These are phyloP conservation scores for Adansonia rubrostipa DNA, from an alignment of 441 rosid species.

Conservation along the genomic window DNA sequence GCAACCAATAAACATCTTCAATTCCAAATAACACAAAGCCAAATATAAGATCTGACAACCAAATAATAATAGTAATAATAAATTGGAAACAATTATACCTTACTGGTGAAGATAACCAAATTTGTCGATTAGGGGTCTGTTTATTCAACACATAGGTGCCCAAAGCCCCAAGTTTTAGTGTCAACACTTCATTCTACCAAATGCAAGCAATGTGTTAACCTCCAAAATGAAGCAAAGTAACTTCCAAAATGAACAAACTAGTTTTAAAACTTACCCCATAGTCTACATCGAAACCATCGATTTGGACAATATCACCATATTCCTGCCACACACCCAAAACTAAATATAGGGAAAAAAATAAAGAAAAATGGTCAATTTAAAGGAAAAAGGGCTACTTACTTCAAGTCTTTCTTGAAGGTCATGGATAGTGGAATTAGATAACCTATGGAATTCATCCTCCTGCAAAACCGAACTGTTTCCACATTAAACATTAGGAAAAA, in stretches of 20 bases:
- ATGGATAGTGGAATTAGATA: slow-evolving; percentile 74
- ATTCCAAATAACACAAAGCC: not conserved
- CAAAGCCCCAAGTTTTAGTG: slow-evolving; percentile 61
- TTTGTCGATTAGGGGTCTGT: slow-evolving; percentile 73
- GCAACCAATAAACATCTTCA: not conserved
- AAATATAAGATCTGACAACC: not conserved
- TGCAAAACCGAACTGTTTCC: slow-evolving; percentile 68
- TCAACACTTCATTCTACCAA: slow-evolving; percentile 72
- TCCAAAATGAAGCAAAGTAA: not conserved
- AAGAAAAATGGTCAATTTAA: not conserved
- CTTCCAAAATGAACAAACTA: not conserved
- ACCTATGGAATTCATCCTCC: slow-evolving; percentile 83
- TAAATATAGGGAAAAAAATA: not conserved
- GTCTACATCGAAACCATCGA: slow-evolving; percentile 90
- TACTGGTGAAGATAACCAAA: slow-evolving; percentile 74
- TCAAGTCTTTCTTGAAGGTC: slow-evolving; percentile 77
- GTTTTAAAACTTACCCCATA: slow-evolving; percentile 66
- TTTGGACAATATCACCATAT: slow-evolving; percentile 71
- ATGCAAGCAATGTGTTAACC: slow-evolving; percentile 15
- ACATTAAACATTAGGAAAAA: slow-evolving; percentile 30
- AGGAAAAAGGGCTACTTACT: slow-evolving; percentile 39
- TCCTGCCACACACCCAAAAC: slow-evolving; percentile 49
- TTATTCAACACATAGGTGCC: slow-evolving; percentile 75
- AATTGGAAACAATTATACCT: slow-evolving; percentile 41
- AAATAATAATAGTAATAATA: not conserved